Conservation (phyloP, 2,329 filamentous ascomycete genomes). For the Penicillium sp. region DNA sequence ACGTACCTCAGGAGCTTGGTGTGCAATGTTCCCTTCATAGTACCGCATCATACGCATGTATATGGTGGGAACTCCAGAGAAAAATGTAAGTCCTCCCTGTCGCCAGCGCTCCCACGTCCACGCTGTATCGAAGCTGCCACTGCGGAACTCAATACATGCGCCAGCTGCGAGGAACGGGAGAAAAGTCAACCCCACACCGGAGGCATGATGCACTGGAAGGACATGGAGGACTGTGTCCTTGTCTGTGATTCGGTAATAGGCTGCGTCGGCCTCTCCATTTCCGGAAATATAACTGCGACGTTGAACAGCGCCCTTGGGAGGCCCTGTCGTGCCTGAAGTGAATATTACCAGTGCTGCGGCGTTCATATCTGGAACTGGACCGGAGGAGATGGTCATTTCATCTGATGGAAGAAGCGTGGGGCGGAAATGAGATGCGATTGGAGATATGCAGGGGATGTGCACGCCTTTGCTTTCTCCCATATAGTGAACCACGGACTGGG, state of each 20-base stretch:
- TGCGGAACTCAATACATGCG: constrained; percentile 45
- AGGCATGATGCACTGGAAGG: constrained; percentile 49
- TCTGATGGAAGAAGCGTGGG: constrained; percentile 12
- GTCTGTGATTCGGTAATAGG: constrained; percentile 36
- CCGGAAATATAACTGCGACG: constrained; percentile 35
- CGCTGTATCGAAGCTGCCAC: constrained; percentile 41
- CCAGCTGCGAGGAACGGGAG: constrained; percentile 48
- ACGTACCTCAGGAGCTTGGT: constrained; percentile 16
- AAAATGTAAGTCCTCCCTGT: constrained; percentile 41
- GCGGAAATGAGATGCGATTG: constrained; percentile 24
- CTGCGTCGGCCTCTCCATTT: constrained; percentile 28
- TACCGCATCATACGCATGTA: constrained; percentile 48
- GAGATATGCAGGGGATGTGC: constrained; percentile 18
- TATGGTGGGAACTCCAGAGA: constrained; percentile 50
- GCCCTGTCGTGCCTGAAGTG: constrained; percentile 38
- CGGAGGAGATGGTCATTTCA: constrained; percentile 28
- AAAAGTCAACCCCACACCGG: constrained; percentile 41
- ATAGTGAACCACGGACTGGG: constrained; percentile 18
- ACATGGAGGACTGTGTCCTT: constrained; percentile 42
- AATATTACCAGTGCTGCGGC: constrained; percentile 36
- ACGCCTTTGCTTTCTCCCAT: constrained; percentile 12
- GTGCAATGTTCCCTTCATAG: constrained; percentile 35
- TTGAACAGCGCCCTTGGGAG: constrained; percentile 41
- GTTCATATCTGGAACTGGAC: constrained; percentile 30
- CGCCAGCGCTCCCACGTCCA: constrained; percentile 48